Conservation (phyloP, 2,329 filamentous ascomycete genomes). For the Botrytis squamosa region DNA sequence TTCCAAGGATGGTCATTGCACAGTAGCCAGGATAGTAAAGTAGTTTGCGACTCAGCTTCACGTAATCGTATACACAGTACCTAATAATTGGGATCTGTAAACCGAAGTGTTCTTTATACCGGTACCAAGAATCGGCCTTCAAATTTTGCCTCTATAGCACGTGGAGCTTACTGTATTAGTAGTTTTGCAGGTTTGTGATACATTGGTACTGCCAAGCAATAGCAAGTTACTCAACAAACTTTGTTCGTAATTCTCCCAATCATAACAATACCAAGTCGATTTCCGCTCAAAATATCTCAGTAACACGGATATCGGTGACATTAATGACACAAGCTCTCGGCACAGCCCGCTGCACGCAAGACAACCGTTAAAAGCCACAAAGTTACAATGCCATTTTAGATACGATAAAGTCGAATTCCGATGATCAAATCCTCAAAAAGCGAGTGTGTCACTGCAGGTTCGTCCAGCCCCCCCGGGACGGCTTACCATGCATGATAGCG, state of each 20-base stretch:
- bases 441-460: conserved; percentile 6
- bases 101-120: background rate
- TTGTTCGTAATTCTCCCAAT: conserved; percentile 14
- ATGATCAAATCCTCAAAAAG: conserved; percentile 7
- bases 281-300: conserved; percentile 6
- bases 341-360: conserved; percentile 14
- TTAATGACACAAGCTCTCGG: conserved; percentile 6
- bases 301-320: conserved; percentile 5
- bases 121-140: background rate
- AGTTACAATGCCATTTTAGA: conserved; percentile 3
- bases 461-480: conserved; percentile 11
- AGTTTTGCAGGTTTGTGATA: background rate
- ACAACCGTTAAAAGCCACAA: conserved; percentile 17
- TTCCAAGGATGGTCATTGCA: background rate
- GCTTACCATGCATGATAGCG: conserved; percentile 2
- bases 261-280: conserved; percentile 4
- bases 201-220: background rate
- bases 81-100: background rate
- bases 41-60: background rate
- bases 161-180: conserved; percentile 2
- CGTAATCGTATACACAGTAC: background rate
- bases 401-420: conserved; percentile 3
- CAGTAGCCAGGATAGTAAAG: background rate
- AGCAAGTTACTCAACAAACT: background rate
- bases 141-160: background rate